Evolutionary conservation across 1,139 yeast species (phyloP).

Genomic region (Candida anutae): DNA sequence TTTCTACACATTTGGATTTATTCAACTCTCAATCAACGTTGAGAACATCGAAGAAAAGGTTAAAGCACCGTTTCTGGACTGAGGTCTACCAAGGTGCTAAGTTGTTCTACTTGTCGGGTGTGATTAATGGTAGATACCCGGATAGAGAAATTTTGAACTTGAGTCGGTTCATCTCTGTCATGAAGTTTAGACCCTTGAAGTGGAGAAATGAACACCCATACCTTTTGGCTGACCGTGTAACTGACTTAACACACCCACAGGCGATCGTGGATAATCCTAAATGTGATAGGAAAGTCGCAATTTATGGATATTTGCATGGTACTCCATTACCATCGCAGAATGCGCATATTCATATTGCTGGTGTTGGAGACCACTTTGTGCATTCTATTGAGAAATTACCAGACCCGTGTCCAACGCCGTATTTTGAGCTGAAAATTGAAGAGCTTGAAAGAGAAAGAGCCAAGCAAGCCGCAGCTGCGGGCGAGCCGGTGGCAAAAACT

Average conservation of each 20-base stretch:
- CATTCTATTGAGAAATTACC: constrained; percentile 80
- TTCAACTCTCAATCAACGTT: constrained; percentile 86
- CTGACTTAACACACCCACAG: constrained; percentile 94
- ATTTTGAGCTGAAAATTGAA: constrained; percentile 76
- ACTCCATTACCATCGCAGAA: constrained; percentile 70
- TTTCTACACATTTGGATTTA: constrained; percentile 90
- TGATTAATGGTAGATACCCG: constrained; percentile 93
- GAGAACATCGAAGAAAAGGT: constrained; percentile 84
- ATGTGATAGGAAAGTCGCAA: constrained; percentile 80
- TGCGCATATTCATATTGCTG: constrained; percentile 88
- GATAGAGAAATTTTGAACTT: constrained; percentile 91
- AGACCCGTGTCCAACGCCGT: constrained; percentile 99
- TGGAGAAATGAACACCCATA: constrained; percentile 99
- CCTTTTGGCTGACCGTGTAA: constrained; percentile 80
- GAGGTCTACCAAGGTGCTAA: constrained; percentile 99
- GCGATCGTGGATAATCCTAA: constrained; percentile 70
- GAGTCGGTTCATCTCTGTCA: constrained; percentile 87
- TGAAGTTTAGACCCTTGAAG: constrained; percentile 95
- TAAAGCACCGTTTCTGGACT: constrained; percentile 96
- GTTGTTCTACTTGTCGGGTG: constrained; percentile 89
- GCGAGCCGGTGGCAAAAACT: constrained; percentile 46
- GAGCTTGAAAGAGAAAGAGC: constrained; percentile 67
- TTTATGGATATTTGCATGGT: constrained; percentile 94
- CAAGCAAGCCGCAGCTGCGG: constrained; percentile 54
- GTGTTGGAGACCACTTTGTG: constrained; percentile 84